Conservation (phyloP, 805 yeast genomes). For the Kazachstania africana region DNA sequence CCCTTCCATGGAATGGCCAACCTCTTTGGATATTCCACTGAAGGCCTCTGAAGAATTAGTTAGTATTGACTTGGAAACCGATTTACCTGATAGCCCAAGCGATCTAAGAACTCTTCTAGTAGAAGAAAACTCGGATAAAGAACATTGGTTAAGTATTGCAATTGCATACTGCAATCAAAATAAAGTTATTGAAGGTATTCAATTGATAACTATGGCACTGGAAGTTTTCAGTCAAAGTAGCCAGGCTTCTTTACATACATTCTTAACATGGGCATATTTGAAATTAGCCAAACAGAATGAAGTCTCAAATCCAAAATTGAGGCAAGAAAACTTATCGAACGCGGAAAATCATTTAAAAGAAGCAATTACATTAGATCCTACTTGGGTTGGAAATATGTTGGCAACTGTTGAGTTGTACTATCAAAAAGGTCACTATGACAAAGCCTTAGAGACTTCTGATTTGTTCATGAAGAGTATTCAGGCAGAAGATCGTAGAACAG, state of each 20-base stretch:
- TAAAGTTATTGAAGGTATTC: conserved; percentile 47
- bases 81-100: conserved; percentile 79
- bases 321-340: conserved; percentile 24
- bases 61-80: conserved; percentile 67
- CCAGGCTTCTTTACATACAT: conserved; percentile 45
- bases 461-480: conserved; percentile 35
- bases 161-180: conserved; percentile 62
- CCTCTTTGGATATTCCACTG: conserved; percentile 49
- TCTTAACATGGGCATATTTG: conserved; percentile 64
- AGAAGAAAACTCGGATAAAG: conserved; percentile 63
- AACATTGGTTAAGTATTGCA: conserved; percentile 79
- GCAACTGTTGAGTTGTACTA: conserved; percentile 58
- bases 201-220: conserved; percentile 52
- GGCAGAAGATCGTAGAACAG: conserved; percentile 23
- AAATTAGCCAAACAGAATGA: conserved; percentile 29
- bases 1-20: conserved; percentile 24
- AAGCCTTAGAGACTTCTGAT: conserved; percentile 62
- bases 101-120: conserved; percentile 71
- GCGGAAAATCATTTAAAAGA: conserved; percentile 37
- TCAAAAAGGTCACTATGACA: conserved; percentile 51
- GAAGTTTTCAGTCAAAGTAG: conserved; percentile 19
- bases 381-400: conserved; percentile 40
- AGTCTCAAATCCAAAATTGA: conserved; percentile 10
- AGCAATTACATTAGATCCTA: conserved; percentile 36
- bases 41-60: conserved; percentile 73